These are phyloP conservation scores for Physaria fendleri DNA, from an alignment of 345 rosid species.

Conservation along the genomic window DNA sequence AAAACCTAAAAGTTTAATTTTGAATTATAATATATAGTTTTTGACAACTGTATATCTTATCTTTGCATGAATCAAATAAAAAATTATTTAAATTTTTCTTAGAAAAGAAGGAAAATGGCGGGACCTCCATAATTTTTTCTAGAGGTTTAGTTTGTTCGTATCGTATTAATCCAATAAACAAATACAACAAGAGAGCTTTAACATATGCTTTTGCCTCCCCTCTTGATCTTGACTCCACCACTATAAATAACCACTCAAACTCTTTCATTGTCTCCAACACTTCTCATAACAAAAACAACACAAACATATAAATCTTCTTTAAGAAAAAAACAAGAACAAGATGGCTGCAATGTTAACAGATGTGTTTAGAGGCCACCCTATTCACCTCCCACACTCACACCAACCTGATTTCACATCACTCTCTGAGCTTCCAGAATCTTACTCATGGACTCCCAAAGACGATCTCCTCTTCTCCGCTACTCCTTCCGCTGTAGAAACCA, in stretches of 20 bases:
- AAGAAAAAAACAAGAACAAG: neutral
- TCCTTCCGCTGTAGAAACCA: slow-evolving; percentile 13
- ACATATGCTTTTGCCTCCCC: slow-evolving; percentile 18
- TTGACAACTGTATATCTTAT: slow-evolving; percentile 20
- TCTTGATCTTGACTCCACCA: slow-evolving; percentile 18
- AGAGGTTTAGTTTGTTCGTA: slow-evolving; percentile 33
- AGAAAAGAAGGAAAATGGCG: slow-evolving; percentile 29
- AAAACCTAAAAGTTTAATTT: neutral
- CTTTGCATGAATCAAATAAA: slow-evolving; percentile 9
- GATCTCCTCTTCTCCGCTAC: slow-evolving; percentile 16
- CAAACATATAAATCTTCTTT: neutral
- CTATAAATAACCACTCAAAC: slow-evolving; percentile 25
- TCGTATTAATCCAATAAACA: slow-evolving; percentile 24
- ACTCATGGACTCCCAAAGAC: slow-evolving; percentile 39
- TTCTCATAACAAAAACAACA: neutral
- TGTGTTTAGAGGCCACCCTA: slow-evolving; percentile 46
- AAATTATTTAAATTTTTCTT: neutral
- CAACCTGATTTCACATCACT: slow-evolving; percentile 55
- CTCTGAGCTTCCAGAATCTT: slow-evolving; percentile 46
- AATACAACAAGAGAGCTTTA: slow-evolving; percentile 8
- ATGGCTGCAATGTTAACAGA: slow-evolving; percentile 42
- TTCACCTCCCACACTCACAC: slow-evolving; percentile 38
- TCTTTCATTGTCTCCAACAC: slow-evolving; percentile 10
- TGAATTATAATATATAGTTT: neutral
- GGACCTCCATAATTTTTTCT: slow-evolving; percentile 33